phyloP scores from a whole-genome alignment of 352 stramenopile genomes.

The Phytophthora pseudosyringae region DNA sequence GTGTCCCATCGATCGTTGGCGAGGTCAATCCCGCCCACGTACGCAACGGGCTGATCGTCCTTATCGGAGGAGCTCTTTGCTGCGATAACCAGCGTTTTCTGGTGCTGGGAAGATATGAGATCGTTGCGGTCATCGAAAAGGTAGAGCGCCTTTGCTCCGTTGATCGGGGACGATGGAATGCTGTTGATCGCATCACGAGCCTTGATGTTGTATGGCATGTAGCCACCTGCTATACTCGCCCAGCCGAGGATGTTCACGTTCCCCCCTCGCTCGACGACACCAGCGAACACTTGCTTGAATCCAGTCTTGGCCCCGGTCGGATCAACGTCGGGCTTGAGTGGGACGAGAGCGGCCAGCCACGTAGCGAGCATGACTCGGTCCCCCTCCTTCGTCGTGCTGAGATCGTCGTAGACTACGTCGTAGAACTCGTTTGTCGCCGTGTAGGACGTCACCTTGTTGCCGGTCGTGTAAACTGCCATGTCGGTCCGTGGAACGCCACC shows the following conservation, averaged over 20 bases:
- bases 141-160: constrained; percentile 23
- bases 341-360: constrained; percentile 57
- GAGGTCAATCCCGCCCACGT: no score
- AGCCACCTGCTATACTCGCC: constrained; percentile 52
- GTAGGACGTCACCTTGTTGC: constrained; percentile 54
- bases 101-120: no score
- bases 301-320: constrained; percentile 29
- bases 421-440: constrained; percentile 51
- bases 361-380: constrained; percentile 45
- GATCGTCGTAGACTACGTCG: constrained; percentile 45
- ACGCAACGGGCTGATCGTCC: no score
- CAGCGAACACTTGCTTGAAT: constrained; percentile 42
- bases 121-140: constrained; percentile 66
- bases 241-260: constrained; percentile 57
- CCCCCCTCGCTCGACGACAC: constrained; percentile 37
- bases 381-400: constrained; percentile 25
- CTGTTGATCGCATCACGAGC: constrained; percentile 52
- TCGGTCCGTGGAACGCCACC: constrained; percentile 41
- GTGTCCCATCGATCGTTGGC: no score
- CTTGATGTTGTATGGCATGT: constrained; percentile 26
- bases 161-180: constrained; percentile 18
- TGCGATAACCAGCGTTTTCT: no score
- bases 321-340: constrained; percentile 41
- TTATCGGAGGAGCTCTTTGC: no score
- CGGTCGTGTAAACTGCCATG: constrained; percentile 36